These are phyloP conservation scores for Lactifluus subvellereus DNA, from an alignment of 768 basidiomycete species.

Conservation along the genomic window DNA sequence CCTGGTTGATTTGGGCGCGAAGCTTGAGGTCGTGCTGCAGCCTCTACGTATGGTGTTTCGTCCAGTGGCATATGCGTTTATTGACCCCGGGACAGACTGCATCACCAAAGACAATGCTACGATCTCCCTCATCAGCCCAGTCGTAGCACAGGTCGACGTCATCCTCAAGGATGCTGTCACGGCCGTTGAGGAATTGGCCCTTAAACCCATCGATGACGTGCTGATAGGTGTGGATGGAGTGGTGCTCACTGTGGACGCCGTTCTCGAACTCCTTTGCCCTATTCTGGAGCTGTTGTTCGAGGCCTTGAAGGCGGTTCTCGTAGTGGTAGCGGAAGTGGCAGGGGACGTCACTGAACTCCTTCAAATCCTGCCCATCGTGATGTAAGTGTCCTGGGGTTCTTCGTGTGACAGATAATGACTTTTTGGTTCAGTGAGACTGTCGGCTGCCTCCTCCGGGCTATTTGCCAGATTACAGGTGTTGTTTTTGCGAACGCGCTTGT, in stretches of 20 bases:
- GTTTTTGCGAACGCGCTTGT: neutral
- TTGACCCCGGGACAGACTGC: constrained; percentile 24
- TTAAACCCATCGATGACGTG: constrained; percentile 26
- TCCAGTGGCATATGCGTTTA: neutral
- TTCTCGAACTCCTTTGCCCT: constrained; percentile 19
- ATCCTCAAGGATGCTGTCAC: constrained; percentile 26
- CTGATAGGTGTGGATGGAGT: constrained; percentile 27
- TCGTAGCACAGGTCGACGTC: constrained; percentile 27
- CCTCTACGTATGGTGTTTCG: neutral
- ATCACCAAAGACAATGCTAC: constrained; percentile 28
- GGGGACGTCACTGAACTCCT: neutral
- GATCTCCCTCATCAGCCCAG: constrained; percentile 22
- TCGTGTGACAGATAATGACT: neutral
- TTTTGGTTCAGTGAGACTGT: neutral
- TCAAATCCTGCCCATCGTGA: neutral
- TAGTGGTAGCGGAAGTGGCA: neutral
- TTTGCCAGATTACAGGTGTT: neutral
- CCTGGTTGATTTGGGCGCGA: neutral
- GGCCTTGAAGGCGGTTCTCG: neutral
- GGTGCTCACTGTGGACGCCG: constrained; percentile 27
- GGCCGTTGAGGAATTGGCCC: constrained; percentile 29
- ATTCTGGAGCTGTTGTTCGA: neutral
- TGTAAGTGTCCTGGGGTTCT: neutral
- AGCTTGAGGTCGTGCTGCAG: neutral
- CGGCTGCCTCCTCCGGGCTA: neutral